phyloP scores from a whole-genome alignment of 108 stramenopile species.

The Skeletonema marinoi region DNA sequence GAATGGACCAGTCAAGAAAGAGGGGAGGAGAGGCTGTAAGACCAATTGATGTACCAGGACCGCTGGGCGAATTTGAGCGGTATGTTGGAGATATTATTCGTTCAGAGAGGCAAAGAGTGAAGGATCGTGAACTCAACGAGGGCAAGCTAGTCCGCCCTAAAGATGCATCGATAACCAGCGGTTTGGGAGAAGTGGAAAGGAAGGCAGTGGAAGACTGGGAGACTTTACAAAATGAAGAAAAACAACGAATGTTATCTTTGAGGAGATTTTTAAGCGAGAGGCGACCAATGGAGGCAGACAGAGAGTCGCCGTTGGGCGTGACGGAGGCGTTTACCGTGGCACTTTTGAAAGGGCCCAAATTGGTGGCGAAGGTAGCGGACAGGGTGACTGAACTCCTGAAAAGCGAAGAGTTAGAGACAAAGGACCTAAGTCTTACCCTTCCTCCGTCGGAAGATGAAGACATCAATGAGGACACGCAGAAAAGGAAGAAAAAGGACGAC shows the following conservation, averaged over 20 bases:
- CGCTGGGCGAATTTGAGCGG: slow-evolving; percentile 78
- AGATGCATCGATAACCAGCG: slow-evolving; percentile 64
- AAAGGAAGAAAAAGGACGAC: neutral
- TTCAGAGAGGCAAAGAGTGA: slow-evolving; percentile 65
- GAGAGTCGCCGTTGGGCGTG: slow-evolving; percentile 57
- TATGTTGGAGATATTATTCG: slow-evolving; percentile 59
- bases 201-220: slow-evolving; percentile 65
- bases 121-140: slow-evolving; percentile 52
- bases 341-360: slow-evolving; percentile 63
- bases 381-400: slow-evolving; percentile 71
- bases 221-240: slow-evolving; percentile 68
- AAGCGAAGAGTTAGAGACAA: slow-evolving; percentile 50
- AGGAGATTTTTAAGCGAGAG: slow-evolving; percentile 61
- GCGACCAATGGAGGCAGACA: slow-evolving; percentile 67
- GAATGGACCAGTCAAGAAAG: slow-evolving; percentile 60
- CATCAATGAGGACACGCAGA: neutral
- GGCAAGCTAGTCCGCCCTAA: slow-evolving; percentile 66
- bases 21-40: slow-evolving; percentile 66
- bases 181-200: slow-evolving; percentile 69
- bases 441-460: neutral
- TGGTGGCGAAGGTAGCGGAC: slow-evolving; percentile 55
- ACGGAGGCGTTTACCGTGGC: slow-evolving; percentile 75
- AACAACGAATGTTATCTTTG: slow-evolving; percentile 63
- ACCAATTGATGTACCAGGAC: slow-evolving; percentile 85
- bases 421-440: slow-evolving; percentile 10